A percentile compares a stretch with the other conserved stretches of the same genome.
These are phyloP conservation scores for Ceratocystis alfenasii DNA, from an alignment of 2,329 filamentous ascomycete species.

Conservation along the genomic window DNA sequence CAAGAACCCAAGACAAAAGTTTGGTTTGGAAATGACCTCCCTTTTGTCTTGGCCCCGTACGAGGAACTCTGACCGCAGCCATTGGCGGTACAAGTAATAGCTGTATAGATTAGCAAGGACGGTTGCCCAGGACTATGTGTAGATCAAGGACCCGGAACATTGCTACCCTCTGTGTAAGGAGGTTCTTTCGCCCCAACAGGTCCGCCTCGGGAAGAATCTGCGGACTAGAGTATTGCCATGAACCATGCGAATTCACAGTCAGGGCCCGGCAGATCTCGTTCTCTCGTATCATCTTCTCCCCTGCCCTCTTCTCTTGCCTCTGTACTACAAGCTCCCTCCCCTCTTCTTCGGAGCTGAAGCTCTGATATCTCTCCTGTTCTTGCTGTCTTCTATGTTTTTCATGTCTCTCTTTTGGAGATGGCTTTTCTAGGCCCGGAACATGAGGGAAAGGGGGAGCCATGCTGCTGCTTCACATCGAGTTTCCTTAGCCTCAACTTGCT, in stretches of 20 bases:
- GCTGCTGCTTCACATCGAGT: constrained; percentile 8
- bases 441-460: neutral
- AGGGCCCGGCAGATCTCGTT: neutral
- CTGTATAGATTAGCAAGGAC: neutral
- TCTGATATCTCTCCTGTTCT: constrained; percentile 11
- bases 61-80: neutral
- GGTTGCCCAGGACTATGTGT: neutral
- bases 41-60: neutral
- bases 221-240: no score
- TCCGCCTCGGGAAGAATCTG: neutral
- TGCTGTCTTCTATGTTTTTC: neutral
- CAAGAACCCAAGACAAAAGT: neutral
- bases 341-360: neutral
- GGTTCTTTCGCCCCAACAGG: neutral
- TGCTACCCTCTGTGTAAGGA: neutral
- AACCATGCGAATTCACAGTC: no score
- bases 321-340: neutral
- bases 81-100: neutral
- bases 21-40: neutral
- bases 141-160: neutral
- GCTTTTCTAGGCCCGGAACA: neutral
- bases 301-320: neutral
- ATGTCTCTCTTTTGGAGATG: neutral
- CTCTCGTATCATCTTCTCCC: neutral
- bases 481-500: constrained; percentile 10